phyloP scores from a whole-genome alignment of 495 filamentous ascomycete genomes.

The Annulohypoxylon maeteangense region DNA sequence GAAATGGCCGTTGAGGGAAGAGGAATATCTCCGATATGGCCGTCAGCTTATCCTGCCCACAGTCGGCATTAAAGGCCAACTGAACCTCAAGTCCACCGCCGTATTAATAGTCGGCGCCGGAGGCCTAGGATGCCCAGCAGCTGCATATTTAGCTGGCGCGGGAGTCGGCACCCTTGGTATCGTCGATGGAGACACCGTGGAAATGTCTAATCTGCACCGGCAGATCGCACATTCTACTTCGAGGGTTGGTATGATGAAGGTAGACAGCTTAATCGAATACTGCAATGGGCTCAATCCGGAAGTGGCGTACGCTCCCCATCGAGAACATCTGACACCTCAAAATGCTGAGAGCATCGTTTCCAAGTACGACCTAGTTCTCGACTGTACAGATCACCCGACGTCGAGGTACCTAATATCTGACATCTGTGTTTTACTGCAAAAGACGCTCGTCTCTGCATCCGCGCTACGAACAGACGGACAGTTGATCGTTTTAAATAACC shows the following conservation, averaged over 20 bases:
- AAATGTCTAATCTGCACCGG: conserved; percentile 90
- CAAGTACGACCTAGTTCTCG: conserved; percentile 84
- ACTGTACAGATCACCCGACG: conserved; percentile 93
- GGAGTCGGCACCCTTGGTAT: conserved; percentile 86
- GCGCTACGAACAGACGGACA: conserved; percentile 89
- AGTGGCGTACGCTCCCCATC: conserved; percentile 69
- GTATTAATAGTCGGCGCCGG: conserved; percentile 92
- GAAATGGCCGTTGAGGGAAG: conserved; percentile 69
- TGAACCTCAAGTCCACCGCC: conserved; percentile 73
- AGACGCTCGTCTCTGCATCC: conserved; percentile 87
- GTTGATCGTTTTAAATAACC: conserved; percentile 82
- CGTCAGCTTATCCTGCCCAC: conserved; percentile 91
- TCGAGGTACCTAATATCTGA: conserved; percentile 95
- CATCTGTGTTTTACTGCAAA: conserved; percentile 78
- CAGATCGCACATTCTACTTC: conserved; percentile 82
- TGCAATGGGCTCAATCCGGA: conserved; percentile 75
- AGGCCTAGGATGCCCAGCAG: conserved; percentile 90
- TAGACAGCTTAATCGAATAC: conserved; percentile 77
- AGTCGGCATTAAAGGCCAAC: conserved; percentile 84
- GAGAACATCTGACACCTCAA: conserved; percentile 68
- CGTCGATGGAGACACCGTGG: conserved; percentile 88
- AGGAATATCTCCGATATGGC: conserved; percentile 88
- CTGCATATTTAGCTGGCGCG: conserved; percentile 87
- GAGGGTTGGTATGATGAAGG: conserved; percentile 81
- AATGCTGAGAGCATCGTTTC: conserved; percentile 72